Evolutionary conservation across 2,329 filamentous ascomycete species (phyloP), one percentile per base, ranked within the genome.

Genomic region (Chaetomium sp.): DNA sequence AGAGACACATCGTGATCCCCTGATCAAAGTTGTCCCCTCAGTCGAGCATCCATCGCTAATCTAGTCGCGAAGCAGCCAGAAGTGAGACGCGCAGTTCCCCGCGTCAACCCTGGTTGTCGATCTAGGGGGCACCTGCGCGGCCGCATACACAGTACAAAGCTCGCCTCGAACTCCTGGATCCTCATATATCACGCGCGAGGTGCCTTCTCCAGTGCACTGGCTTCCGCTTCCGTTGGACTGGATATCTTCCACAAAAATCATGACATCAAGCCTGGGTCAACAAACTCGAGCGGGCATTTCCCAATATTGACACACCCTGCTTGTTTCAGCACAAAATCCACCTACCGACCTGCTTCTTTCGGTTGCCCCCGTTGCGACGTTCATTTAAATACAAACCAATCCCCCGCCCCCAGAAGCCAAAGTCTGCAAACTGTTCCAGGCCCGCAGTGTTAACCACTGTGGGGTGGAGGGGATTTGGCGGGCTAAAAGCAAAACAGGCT

Each of bases 401-500:
- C 13, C 31, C 42, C 49, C 27, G 38, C 25, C 38, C 27, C 38
- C 31, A 13, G 31, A 51, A 25, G 13, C 42, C 33, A 33, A 45
- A 50, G 19, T 33, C 13, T n/a, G n/a, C 19, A 45, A 45, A 23
- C 31, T 42, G 33, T 13, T 45, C 42, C 50, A 33, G 49, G 21
- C 27, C 19, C 7, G 19, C 6, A 3, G 19, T 25, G 10, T 19
- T 25, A 16, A 13, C 23, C 16, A 23, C 25, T n/a, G 29, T 16
- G 42, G 47, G 23, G 45, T 31, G 63, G 59, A 62, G 38, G 38
- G 38, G 57, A n/a, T 65, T 63, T 67, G 54, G 60, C 69, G 65
- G 69, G 68, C 12, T 64, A 68, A 71, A 71, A 67, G 65, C 57
- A 47, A 68, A 68, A 60, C 66, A 68, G 68, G 50, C 69, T 70